Evolutionary conservation across 495 filamentous ascomycete genomes (phyloP), one percentile per base, ranked within the genome.

Genomic region (Penicillium cataractarum): DNA sequence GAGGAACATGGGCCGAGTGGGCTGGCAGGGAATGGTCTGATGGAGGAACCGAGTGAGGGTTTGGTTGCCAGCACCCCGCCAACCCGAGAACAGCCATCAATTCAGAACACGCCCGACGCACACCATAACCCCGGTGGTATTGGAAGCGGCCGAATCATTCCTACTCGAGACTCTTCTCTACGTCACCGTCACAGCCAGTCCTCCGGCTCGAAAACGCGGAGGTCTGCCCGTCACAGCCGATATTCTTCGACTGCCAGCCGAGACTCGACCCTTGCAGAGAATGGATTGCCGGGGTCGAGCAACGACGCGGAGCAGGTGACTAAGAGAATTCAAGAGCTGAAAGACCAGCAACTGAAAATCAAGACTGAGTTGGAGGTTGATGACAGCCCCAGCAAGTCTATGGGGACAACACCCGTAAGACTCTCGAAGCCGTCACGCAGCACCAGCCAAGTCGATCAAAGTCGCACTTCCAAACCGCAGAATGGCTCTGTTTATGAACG

Each of bases 91-190:
- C 52, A 65, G 26, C 60, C 64, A 6, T 74, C 74, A 1, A 57
- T 68, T 32, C 70, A 72, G 37, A 68, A 54, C 37, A 66, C 68
- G 4, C 74, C 70, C 13, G 74, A 79, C 19, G 61, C 65, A 40
- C 60, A 65, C 19, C 68, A 63, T 31, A 78, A 72, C 27, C 80
- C 76, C 2, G 79, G 80, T 19, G 76, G 77, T 1, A 78, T 82
- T 54, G 79, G 80, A 57, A 81, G 77, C 55, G 80, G 80, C 8
- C 52, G 82, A 72, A 63, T 82, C 10, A 90, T 92, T 51, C 89
- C 89, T 6, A 78, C 83, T 4, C 80, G 89, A 57, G 88, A 90
- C 52, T 91, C 89, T 2, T 91, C 88, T 7, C 69, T 91, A 40
- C 79, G 88, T 42, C 89, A 71, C 46, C 58, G 68, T 27, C 65